Percentiles rank a stretch among this genome's conserved stretches.
These are phyloP conservation scores for Apium graveolens DNA, from an alignment of 129 eudicot species.

Conservation along the genomic window DNA sequence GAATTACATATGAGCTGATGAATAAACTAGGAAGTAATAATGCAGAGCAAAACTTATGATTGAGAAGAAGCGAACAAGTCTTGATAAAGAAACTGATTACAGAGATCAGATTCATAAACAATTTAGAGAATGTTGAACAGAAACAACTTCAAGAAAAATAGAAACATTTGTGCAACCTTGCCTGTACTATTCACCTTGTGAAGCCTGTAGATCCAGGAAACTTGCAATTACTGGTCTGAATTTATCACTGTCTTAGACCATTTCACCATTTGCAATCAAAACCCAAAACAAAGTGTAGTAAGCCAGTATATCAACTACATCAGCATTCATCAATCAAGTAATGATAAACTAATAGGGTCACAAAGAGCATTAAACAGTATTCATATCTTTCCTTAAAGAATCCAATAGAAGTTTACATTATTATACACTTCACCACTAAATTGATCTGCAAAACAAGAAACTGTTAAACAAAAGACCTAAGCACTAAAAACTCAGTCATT, in stretches of 20 bases:
- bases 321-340: too few relatives aligned
- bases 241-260: background rate
- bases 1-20: too few relatives aligned
- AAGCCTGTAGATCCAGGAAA: background rate
- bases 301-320: too few relatives aligned
- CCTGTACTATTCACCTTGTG: too few relatives aligned
- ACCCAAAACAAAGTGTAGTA: too few relatives aligned
- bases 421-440: background rate
- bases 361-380: background rate
- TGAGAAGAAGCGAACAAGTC: background rate
- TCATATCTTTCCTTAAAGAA: background rate
- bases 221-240: background rate
- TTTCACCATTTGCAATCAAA: background rate
- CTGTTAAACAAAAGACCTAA: background rate
- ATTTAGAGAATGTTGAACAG: too few relatives aligned
- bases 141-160: too few relatives aligned
- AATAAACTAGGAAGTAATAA: background rate
- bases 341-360: background rate
- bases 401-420: background rate
- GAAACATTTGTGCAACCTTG: too few relatives aligned
- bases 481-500: slow-evolving; percentile 38
- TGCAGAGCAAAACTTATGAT: background rate
- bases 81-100: background rate
- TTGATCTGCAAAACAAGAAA: background rate
- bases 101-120: background rate